Evolutionary conservation across 2,329 filamentous ascomycete genomes (phyloP).

Genomic region (Phyllosticta citriasiana): DNA sequence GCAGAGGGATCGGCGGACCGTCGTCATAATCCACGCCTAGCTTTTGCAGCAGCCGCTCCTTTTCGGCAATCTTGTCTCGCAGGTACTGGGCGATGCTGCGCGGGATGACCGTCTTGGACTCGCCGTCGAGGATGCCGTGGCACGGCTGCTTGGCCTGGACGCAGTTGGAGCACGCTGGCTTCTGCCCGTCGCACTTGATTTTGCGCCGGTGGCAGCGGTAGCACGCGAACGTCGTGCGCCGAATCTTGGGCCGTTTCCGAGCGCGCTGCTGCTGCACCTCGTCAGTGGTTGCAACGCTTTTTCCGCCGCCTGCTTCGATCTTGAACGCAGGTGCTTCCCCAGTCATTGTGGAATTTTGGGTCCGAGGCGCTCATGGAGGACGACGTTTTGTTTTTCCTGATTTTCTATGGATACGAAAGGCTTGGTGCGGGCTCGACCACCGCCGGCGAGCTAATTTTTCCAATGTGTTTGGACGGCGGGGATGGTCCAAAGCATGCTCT

Average conservation of each 20-base stretch:
- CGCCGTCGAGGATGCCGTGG: conserved; percentile 11
- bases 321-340: neutral
- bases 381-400: neutral
- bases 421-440: neutral
- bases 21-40: conserved; percentile 5
- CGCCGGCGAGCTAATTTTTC: neutral
- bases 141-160: conserved; percentile 10
- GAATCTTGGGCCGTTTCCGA: conserved; percentile 9
- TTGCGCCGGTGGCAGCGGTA: conserved; percentile 10
- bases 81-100: conserved; percentile 10
- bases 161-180: conserved; percentile 10
- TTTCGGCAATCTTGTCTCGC: conserved; percentile 10
- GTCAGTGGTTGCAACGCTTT: neutral
- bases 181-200: conserved; percentile 10
- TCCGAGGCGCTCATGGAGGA: neutral
- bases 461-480: neutral
- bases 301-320: neutral
- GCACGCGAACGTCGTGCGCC: conserved; percentile 7
- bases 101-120: conserved; percentile 10
- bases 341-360: neutral
- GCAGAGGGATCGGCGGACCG: neutral
- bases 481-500: neutral
- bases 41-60: conserved; percentile 5
- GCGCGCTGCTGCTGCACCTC: conserved; percentile 1
- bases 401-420: neutral